phyloP scores from a whole-genome alignment of 208 protist genomes.

The Wallacemonas rigidus region DNA sequence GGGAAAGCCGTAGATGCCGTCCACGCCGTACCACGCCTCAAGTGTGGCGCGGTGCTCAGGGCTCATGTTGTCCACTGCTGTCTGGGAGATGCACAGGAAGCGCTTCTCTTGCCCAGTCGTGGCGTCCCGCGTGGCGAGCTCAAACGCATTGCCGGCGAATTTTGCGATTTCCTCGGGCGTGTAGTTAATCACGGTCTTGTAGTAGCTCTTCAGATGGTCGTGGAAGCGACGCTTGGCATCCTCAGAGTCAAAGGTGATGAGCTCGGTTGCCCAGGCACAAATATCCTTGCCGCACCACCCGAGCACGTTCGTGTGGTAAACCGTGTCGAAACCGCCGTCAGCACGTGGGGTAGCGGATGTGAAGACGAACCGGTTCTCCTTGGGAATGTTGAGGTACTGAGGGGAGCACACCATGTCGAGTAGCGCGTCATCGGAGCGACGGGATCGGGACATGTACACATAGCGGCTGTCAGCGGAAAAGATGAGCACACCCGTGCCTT shows the following conservation, averaged over 20 bases:
- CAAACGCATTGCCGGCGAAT: conserved; percentile 79
- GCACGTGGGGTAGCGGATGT: conserved; percentile 36
- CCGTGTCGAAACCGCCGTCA: conserved; percentile 26
- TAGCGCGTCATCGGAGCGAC: conserved; percentile 63
- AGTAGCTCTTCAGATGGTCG: conserved; percentile 57
- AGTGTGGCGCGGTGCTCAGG: conserved; percentile 39
- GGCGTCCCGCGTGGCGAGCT: conserved; percentile 38
- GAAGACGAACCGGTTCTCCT: conserved; percentile 75
- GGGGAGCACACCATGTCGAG: conserved; percentile 62
- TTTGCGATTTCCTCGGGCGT: conserved; percentile 50
- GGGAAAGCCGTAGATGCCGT: conserved; percentile 62
- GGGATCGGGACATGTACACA: conserved; percentile 83
- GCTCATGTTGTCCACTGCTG: conserved; percentile 39
- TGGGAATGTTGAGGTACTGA: conserved; percentile 81
- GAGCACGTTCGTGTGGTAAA: conserved; percentile 80
- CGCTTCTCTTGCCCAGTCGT: conserved; percentile 48
- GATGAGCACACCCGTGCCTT: conserved; percentile 69
- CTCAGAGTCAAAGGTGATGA: conserved; percentile 51
- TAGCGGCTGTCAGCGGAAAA: conserved; percentile 71
- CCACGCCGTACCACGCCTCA: conserved; percentile 65
- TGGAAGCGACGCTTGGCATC: conserved; percentile 61
- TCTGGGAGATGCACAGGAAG: conserved; percentile 78
- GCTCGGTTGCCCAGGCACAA: conserved; percentile 70
- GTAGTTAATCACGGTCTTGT: conserved; percentile 66
- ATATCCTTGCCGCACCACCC: conserved; percentile 85